Base-by-base conservation (phyloP, 371 early-diverging fungal genomes). In the Mortierella sp. region DNA sequence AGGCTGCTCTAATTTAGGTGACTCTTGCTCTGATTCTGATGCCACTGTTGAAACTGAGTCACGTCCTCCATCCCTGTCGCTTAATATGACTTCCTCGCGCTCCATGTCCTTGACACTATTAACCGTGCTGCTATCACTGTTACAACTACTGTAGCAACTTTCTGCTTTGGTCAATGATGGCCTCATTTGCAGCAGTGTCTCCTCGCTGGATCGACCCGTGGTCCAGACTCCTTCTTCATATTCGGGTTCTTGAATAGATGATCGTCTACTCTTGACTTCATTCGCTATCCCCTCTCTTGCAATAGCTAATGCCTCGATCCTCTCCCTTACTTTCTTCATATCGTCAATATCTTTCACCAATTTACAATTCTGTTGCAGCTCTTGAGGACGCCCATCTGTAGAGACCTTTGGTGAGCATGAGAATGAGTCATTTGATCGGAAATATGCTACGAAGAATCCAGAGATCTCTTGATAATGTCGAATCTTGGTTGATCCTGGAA, bases 401-500 rank as follows among this genome's bases (percentile, higher is more conserved):
- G 79, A 74, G 3, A 69, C 58, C 50, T 77, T 77, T 15, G 74
- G 79, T 19, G 79, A 66, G 59, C 70, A 70, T 9, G 74, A 67
- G 55, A 75, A 72, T 19, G 76, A 81, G 1, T 76, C 76, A 68
- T 75, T 72, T 10, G 81, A 75, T 19, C 72, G 59, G 11, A 81
- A 81, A 40, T 81, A 66, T 5, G 81, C 81, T 0, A 81, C 76
- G 66, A 81, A 81, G 72, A 81, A 81, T 10, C 81, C 81, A 3
- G 81, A 81, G 38, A 81, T 72, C 71, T 81, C 81, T 59, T 81
- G 81, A 53, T 81, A 81, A 22, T 81, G 81, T 0, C 72, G 24
- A 59, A 81, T 72, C 72, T 81, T 81, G 28, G 68, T 65, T 19
- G 76, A 61, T 1, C 62, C 55, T 7, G 81, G 81, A 36, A 81